phyloP scores from a whole-genome alignment of 2,329 filamentous ascomycete species.

The Epichloe festucae region DNA sequence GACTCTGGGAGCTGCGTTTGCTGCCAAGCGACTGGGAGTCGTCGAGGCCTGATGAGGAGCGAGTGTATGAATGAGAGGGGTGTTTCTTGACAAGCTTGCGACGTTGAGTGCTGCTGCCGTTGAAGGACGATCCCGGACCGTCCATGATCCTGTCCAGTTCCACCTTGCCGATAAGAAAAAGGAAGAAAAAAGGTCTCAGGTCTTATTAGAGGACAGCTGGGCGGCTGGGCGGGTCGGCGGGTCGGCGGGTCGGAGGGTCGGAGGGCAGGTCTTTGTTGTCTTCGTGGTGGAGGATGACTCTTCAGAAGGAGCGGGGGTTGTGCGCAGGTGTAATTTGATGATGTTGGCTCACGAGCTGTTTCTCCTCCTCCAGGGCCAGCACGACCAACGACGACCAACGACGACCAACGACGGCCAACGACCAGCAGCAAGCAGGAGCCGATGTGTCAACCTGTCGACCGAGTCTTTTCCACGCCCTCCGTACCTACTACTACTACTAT shows the following conservation, averaged over 20 bases:
- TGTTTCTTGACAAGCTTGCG: constrained; percentile 52
- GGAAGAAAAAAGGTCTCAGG: constrained; percentile 9
- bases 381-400: background rate
- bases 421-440: no score
- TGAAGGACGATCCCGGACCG: constrained; percentile 28
- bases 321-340: background rate
- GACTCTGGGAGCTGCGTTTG: constrained; percentile 51
- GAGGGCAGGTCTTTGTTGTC: background rate
- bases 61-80: constrained; percentile 29
- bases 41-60: constrained; percentile 38
- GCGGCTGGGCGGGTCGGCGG: background rate
- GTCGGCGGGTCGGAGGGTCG: background rate
- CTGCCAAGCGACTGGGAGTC: constrained; percentile 46
- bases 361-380: background rate
- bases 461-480: background rate
- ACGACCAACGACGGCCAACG: no score
- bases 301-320: background rate
- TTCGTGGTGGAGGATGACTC: background rate
- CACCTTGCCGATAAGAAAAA: constrained; percentile 9
- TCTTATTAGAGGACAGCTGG: constrained; percentile 5
- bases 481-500: background rate
- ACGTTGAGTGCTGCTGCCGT: constrained; percentile 39
- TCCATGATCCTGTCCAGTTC: constrained; percentile 30
- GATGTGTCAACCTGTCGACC: background rate
- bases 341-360: background rate